Evolutionary conservation across 139 green algal genomes (phyloP).

Genomic region (Chlorella sp.): DNA sequence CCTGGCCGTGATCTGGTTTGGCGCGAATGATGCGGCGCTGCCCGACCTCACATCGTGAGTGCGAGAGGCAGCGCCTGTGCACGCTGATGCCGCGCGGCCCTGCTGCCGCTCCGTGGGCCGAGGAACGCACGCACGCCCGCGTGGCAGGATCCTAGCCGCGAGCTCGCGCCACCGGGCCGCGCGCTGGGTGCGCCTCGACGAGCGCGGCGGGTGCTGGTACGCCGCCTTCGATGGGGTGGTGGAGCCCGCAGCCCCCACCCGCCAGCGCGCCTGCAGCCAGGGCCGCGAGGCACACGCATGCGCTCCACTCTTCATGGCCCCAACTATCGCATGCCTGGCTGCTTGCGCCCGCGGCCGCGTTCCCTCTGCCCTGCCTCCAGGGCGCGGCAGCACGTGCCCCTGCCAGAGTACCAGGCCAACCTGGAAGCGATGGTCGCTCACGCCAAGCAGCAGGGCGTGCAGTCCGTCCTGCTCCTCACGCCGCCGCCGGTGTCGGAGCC

Average conservation of each 20-base stretch:
- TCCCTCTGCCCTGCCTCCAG: slow-evolving; percentile 59
- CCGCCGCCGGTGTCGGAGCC: slow-evolving; percentile 72
- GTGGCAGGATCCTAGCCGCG: no score
- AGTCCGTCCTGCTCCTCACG: slow-evolving; percentile 70
- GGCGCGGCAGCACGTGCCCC: slow-evolving; percentile 82
- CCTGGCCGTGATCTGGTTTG: slow-evolving; percentile 86
- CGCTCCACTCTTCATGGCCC: background rate
- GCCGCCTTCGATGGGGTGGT: no score
- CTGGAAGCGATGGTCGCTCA: slow-evolving; percentile 60
- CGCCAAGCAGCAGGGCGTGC: slow-evolving; percentile 31
- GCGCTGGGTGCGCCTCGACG: no score
- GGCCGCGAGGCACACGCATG: background rate
- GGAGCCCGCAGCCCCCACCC: no score
- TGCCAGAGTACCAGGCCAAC: slow-evolving; percentile 72
- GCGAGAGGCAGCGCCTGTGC: background rate
- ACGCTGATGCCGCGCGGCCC: background rate
- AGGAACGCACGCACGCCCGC: no score
- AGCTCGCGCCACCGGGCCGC: no score
- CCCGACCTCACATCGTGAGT: slow-evolving; percentile 54
- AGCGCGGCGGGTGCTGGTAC: no score
- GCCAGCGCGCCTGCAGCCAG: no score
- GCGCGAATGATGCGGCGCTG: slow-evolving; percentile 90
- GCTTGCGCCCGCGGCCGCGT: background rate
- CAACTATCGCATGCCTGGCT: background rate
- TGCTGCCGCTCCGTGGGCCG: no score